phyloP scores from a whole-genome alignment of 1,139 yeast genomes.

The Suhomyces guaymorum region DNA sequence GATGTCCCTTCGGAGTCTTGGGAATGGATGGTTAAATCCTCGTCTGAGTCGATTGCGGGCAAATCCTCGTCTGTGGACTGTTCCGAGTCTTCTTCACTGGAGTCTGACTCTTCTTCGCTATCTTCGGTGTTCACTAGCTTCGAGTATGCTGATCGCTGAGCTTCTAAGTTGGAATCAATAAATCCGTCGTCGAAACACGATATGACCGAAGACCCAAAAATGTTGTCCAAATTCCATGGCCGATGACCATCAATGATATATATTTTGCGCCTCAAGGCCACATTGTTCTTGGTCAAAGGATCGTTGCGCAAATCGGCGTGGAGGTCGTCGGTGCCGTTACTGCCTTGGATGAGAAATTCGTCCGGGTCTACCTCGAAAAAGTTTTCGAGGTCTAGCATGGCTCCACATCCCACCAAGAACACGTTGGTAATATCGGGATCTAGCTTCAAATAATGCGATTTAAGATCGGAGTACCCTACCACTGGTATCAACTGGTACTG shows the following conservation, averaged over 20 bases:
- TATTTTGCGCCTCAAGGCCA: constrained; percentile 48
- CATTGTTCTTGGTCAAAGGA: constrained; percentile 13
- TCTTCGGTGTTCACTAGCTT: constrained; percentile 43
- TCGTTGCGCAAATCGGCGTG: constrained; percentile 17
- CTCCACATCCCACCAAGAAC: constrained; percentile 91
- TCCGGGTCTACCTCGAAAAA: constrained; percentile 68
- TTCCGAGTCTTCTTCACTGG: constrained; percentile 34
- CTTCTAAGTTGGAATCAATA: constrained; percentile 55
- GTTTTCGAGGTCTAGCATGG: constrained; percentile 80
- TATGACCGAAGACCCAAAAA: constrained; percentile 81
- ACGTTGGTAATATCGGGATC: constrained; percentile 81
- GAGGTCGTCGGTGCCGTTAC: constrained; percentile 9
- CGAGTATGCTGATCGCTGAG: constrained; percentile 58
- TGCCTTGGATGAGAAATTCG: constrained; percentile 28
- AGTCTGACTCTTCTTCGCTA: constrained; percentile 27
- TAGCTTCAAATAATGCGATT: constrained; percentile 57
- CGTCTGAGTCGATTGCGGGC: constrained; percentile 26
- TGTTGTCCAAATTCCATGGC: constrained; percentile 94
- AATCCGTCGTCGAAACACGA: constrained; percentile 88
- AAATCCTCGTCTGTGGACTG: constrained; percentile 26
- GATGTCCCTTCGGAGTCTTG: constrained; percentile 38
- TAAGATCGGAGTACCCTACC: constrained; percentile 86
- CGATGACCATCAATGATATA: constrained; percentile 89
- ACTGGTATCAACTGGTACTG: constrained; percentile 91
- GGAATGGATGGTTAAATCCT: constrained; percentile 26